Evolutionary conservation across 345 rosid species (phyloP).

Genomic region (Eucalyptus erythrocorys): DNA sequence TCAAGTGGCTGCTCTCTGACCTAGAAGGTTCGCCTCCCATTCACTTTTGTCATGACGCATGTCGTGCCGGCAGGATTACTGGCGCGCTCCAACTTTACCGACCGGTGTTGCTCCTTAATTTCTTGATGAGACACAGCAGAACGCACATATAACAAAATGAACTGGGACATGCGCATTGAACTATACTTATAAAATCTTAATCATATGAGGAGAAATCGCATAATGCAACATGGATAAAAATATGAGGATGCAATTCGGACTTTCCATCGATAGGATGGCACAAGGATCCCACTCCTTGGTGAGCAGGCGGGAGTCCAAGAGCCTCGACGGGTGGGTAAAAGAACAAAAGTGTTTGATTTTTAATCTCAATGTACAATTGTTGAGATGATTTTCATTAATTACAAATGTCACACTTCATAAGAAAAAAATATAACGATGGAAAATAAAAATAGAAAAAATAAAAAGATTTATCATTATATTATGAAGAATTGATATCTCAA

Average conservation of each 20-base stretch:
- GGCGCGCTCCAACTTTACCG: neutral
- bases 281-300: accelerated
- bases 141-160: neutral
- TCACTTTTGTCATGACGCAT: neutral
- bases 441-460: too few species aligned
- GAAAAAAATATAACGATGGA: too few species aligned
- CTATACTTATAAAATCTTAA: neutral
- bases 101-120: neutral
- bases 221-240: neutral
- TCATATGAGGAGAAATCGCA: accelerated
- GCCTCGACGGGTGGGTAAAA: accelerated
- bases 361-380: too few species aligned
- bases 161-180: neutral
- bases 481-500: too few species aligned
- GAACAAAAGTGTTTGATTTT: too few species aligned
- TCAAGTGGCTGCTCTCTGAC: neutral
- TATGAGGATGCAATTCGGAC: too few species aligned
- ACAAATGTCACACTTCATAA: too few species aligned
- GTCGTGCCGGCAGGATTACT: neutral
- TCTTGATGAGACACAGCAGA: neutral
- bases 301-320: accelerated
- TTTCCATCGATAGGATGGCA: too few species aligned
- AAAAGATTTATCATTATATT: too few species aligned
- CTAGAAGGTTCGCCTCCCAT: neutral
- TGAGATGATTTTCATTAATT: too few species aligned